Percentiles rank a stretch among this genome's conserved stretches.
Conservation (phyloP, 306 rosid genomes). For the Argentina anserina region DNA sequence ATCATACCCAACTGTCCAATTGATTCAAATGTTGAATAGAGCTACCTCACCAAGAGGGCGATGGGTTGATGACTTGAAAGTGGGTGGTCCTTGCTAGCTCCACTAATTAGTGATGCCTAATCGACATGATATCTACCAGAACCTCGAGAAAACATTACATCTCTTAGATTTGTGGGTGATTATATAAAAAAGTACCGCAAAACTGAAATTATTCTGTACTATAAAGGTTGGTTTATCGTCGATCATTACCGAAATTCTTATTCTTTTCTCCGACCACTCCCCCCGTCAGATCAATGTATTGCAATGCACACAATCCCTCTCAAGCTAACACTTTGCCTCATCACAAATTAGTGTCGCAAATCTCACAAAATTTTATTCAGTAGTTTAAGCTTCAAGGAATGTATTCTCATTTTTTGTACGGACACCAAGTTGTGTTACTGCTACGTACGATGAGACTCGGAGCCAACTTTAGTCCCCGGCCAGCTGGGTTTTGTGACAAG, state of each 20-base stretch:
- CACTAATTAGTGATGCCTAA: constrained; percentile 8
- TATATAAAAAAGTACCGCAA: not conserved
- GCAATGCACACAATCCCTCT: not conserved
- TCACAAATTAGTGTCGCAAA: not conserved
- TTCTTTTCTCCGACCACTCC: not conserved
- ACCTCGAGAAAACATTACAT: not conserved
- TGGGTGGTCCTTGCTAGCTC: constrained; percentile 21
- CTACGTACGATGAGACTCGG: not conserved
- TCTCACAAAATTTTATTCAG: not conserved
- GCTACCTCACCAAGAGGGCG: not conserved
- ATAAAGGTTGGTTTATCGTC: not conserved
- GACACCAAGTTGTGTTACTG: not conserved
- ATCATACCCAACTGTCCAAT: constrained; percentile 16
- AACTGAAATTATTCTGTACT: too few relatives aligned
- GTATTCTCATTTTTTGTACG: not conserved
- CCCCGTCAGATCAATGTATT: not conserved
- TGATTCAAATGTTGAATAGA: constrained; percentile 4
- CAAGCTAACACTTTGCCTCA: not conserved
- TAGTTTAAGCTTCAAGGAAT: not conserved
- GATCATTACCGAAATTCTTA: not conserved
- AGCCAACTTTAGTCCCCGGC: not conserved
- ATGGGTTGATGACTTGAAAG: not conserved
- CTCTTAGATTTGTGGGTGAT: not conserved
- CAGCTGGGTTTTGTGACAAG: not conserved
- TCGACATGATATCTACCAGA: not conserved